phyloP scores from a whole-genome alignment of 2,329 filamentous ascomycete genomes.

The Verticillium dahliae region DNA sequence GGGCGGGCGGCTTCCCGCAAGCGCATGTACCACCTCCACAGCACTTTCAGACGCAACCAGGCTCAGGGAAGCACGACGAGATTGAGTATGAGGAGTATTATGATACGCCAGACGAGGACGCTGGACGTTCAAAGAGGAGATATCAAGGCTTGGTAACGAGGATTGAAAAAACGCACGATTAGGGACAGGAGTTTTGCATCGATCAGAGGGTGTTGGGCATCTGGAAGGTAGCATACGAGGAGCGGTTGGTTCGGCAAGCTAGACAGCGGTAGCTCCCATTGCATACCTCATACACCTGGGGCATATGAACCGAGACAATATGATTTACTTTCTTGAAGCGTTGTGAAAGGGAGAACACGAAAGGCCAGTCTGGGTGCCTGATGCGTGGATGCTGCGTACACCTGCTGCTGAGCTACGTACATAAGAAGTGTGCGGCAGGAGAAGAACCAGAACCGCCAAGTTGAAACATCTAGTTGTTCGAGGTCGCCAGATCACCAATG shows the following conservation, averaged over 20 bases:
- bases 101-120: neutral
- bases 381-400: too few relatives aligned
- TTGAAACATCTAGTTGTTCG: too few relatives aligned
- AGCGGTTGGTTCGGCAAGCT: neutral
- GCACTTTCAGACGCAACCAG: neutral
- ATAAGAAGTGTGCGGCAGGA: too few relatives aligned
- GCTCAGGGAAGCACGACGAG: constrained; percentile 7
- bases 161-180: neutral
- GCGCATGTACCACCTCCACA: neutral
- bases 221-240: neutral
- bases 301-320: neutral
- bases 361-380: too few relatives aligned
- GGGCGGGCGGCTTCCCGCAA: neutral
- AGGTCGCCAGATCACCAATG: too few relatives aligned
- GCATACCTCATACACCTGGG: neutral
- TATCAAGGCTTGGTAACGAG: neutral
- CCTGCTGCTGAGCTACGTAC: too few relatives aligned
- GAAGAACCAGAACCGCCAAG: too few relatives aligned
- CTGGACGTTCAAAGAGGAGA: neutral
- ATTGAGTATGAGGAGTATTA: constrained; percentile 1
- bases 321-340: neutral
- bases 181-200: neutral
- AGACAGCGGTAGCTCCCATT: neutral
- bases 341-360: too few relatives aligned
- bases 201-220: neutral